Evolutionary conservation across 768 basidiomycete species (phyloP), one percentile per base, ranked within the genome.

Genomic region (Boletus fagicola): DNA sequence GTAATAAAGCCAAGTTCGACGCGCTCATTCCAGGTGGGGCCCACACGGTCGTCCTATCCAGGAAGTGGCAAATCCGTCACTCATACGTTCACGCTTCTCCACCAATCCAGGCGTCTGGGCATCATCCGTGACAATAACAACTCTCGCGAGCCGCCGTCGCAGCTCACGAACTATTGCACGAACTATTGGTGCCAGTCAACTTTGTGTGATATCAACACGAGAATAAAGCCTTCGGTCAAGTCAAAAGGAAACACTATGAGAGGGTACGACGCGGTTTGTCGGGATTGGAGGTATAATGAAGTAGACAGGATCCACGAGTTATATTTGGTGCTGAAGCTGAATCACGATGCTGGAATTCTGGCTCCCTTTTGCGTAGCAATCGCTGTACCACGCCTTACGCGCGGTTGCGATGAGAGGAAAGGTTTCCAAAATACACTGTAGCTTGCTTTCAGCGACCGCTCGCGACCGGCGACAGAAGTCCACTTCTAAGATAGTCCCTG

Each of bases 261-360:
- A 24, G 51, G 57, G 36, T 54, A 60, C 5, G 59, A 60, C n/a
- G 26, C 42, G 22, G 48, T 53, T 4, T 60, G 51, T 45, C 51
- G 47, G 36, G 57, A 60, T 35, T 60, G 59, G 57, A 59, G 51
- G 50, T 60, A 49, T 38, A 50, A 58, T 10, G 47, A 59, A 30
- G 59, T 53, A 6, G 59, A 59, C 47, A 53, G 48, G 42, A 35
- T 35, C 13, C 51, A 60, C 20, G 47, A 11, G 16, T 13, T 18
- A 20, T 8, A 16, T 18, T 48, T 30, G 42, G 16, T 30, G 30
- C 12, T 12, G 31, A 33, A 11, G 28, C 40, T 18, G 47, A 18
- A 40, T 45, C 40, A 51, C 20, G 11, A 24, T 13, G 24, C 16
- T 11, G 11, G 26, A 20, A 11, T 28, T 18, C n/a, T 20, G 13